Evolutionary conservation across 768 basidiomycete genomes (phyloP), one percentile per base, ranked within the genome.

Genomic region (Lanmaoa pseudosensibilis): DNA sequence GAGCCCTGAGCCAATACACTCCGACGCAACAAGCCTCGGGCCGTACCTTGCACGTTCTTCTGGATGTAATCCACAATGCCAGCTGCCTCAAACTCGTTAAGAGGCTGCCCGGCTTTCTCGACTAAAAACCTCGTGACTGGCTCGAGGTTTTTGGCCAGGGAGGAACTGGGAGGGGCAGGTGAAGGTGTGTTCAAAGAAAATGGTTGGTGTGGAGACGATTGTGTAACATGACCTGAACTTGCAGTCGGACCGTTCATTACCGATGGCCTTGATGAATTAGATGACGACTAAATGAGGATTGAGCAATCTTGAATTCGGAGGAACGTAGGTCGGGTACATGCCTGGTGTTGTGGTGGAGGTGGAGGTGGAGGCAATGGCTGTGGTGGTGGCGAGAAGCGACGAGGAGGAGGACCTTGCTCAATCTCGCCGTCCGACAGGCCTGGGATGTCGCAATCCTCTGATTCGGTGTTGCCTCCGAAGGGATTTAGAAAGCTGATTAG

Each of bases 1-100:
- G 21, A 41, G 23, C 34, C 52, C 45, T 57, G 18, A 15, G 47
- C 69, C 40, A 64, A 62, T 53, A 38, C 30, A 57, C 21, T 50
- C 30, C 59, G 60, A 59, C 19, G 46, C 50, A 57, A 37, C 21
- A 54, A 51, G 32, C 19, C 15, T 54, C 4, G 48, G 4, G 46
- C n/a, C 75, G 33, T 59, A 84, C 82, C 74, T 64, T 79, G 75
- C 49, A 78, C 76, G 61, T 77, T 83, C 48, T 77, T 75, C 61
- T 83, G 74, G 23, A 87, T 76, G 46, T 85, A 74, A 30, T 82
- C 74, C 19, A 84, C 74, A n/a, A 86, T 68, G 6, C 81, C 82
- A 37, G 79, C 80, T 23, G 78, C 73, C 65, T 86, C 85, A 10
- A 80, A 75, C 5, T 76, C 70, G 50, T 79, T 81, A 18, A 86